Percentiles rank a stretch among this genome's conserved stretches.
Evolutionary conservation across 768 basidiomycete species (phyloP).

Genomic region (Lactifluus volemus): DNA sequence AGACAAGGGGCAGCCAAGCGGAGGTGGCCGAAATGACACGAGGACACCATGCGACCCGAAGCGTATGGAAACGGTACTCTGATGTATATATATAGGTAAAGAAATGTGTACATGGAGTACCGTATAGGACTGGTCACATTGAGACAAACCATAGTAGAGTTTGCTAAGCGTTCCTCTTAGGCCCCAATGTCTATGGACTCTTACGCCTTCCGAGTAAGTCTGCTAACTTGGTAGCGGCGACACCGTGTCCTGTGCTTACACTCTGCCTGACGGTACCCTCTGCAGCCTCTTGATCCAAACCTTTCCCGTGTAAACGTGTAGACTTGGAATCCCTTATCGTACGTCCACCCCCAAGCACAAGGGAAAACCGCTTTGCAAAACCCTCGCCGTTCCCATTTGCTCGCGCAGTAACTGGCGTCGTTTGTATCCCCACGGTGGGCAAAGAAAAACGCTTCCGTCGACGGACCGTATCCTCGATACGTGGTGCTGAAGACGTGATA

Average conservation of each 20-base stretch:
- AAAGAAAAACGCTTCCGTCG: slow-evolving; percentile 64
- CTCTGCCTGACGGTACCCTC: slow-evolving; percentile 17
- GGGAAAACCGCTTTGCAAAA: slow-evolving; percentile 46
- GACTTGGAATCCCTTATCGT: slow-evolving; percentile 1
- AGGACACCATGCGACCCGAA: too few relatives aligned
- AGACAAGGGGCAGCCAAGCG: not conserved
- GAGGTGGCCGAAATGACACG: too few relatives aligned
- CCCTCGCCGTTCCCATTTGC: slow-evolving; percentile 32
- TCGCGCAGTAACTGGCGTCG: slow-evolving; percentile 58
- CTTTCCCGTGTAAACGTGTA: not conserved
- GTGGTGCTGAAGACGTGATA: slow-evolving; percentile 14
- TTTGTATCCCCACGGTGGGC: slow-evolving; percentile 70
- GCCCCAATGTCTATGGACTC: not conserved
- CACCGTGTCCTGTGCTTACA: slow-evolving; percentile 27
- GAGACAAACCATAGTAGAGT: not conserved
- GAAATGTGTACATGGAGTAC: too few relatives aligned
- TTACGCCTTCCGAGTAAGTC: slow-evolving; percentile 40
- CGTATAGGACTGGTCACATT: too few relatives aligned
- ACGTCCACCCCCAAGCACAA: slow-evolving; percentile 40
- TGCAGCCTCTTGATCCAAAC: slow-evolving; percentile 8
- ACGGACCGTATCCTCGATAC: slow-evolving; percentile 53
- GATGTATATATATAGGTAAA: too few relatives aligned
- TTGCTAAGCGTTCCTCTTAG: not conserved
- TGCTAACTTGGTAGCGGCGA: slow-evolving; percentile 46
- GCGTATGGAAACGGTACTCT: too few relatives aligned